A percentile compares a stretch with the other conserved stretches of the same genome.
These are phyloP conservation scores for Spinacia oleracea DNA, from an alignment of 179 eudicot genomes.

Conservation along the genomic window DNA sequence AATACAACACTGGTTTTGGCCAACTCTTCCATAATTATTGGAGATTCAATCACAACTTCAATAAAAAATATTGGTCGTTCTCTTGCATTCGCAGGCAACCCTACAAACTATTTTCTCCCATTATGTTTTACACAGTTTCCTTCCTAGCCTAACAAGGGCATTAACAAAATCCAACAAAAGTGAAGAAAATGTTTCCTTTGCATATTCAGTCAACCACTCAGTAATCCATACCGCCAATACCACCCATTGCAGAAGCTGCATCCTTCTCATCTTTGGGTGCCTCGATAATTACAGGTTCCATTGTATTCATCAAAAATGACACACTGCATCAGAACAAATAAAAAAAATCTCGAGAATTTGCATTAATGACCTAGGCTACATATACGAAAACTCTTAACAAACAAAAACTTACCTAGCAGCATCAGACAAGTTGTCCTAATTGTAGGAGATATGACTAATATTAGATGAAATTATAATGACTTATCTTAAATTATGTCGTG, in stretches of 20 bases:
- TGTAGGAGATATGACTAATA: too few relatives aligned
- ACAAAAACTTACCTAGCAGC: conserved; percentile 65
- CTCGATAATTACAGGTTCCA: conserved; percentile 71
- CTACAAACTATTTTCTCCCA: conserved; percentile 26
- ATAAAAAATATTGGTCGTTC: not conserved
- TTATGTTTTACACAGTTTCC: conserved; percentile 30
- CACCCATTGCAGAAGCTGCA: conserved; percentile 58
- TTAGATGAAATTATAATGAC: too few relatives aligned
- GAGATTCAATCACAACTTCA: not conserved
- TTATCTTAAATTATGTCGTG: too few relatives aligned
- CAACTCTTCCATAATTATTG: too few relatives aligned
- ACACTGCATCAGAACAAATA: conserved; percentile 43
- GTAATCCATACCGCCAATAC: conserved; percentile 71
- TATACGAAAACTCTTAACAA: not conserved
- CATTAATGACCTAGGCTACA: too few relatives aligned
- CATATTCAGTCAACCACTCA: conserved; percentile 22
- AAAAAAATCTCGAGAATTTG: not conserved
- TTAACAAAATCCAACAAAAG: conserved; percentile 9
- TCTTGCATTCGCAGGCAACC: conserved; percentile 12
- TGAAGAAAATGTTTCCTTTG: not conserved
- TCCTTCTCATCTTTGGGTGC: conserved; percentile 66
- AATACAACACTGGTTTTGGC: too few relatives aligned
- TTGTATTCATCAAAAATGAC: conserved; percentile 73
- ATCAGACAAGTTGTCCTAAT: conserved; percentile 74
- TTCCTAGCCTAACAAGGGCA: conserved; percentile 4